Conservation (phyloP, 1,139 yeast species). For the Diutina mesorugosa region DNA sequence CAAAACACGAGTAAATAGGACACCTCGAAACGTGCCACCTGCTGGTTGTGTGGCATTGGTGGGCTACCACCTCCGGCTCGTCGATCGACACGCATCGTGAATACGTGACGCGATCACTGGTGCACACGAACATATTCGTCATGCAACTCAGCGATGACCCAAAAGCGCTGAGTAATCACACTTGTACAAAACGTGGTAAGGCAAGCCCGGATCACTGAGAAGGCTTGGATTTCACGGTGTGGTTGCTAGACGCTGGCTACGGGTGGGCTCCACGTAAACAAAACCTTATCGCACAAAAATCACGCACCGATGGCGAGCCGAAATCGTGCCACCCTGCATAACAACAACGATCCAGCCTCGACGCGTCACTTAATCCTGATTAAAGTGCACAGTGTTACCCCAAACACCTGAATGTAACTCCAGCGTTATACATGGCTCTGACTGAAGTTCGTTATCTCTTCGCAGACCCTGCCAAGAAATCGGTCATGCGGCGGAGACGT, state of each 20-base stretch:
- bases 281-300: background rate
- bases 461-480: background rate
- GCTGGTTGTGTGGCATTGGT: too few species aligned
- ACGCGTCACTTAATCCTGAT: background rate
- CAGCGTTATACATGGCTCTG: too few species aligned
- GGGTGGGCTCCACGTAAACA: background rate
- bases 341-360: background rate
- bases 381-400: too few species aligned
- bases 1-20: background rate
- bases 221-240: background rate
- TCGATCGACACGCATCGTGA: background rate
- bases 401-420: too few species aligned
- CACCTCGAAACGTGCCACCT: too few species aligned
- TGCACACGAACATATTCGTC: background rate
- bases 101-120: background rate
- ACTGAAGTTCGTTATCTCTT: too few species aligned
- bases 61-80: background rate
- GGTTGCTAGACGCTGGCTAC: background rate
- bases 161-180: background rate
- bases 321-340: background rate
- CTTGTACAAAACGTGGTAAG: background rate
- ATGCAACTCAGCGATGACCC: background rate
- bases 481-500: background rate
- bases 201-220: background rate
- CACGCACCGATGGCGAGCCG: background rate